These are phyloP conservation scores for Colletotrichum higginsianum DNA, from an alignment of 2,329 filamentous ascomycete species.

Conservation along the genomic window DNA sequence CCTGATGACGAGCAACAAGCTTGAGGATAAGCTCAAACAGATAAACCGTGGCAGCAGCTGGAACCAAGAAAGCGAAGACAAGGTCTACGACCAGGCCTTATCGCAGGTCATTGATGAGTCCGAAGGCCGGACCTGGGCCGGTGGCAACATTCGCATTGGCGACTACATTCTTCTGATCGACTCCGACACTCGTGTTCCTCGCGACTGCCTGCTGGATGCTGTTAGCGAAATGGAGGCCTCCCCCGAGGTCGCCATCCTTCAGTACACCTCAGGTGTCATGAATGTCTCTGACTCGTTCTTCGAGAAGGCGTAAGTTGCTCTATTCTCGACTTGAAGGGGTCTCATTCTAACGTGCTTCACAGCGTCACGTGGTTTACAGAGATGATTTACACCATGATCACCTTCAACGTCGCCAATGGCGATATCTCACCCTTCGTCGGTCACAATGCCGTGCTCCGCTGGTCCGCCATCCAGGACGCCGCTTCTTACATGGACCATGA, in stretches of 20 bases:
- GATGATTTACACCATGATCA: slow-evolving; percentile 81
- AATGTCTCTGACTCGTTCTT: slow-evolving; percentile 81
- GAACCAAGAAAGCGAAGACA: slow-evolving; percentile 58
- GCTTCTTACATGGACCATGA: slow-evolving; percentile 58
- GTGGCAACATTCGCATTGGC: slow-evolving; percentile 69
- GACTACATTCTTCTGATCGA: slow-evolving; percentile 78
- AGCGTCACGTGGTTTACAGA: slow-evolving; percentile 84
- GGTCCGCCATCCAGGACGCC: slow-evolving; percentile 62
- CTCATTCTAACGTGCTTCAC: slow-evolving; percentile 49
- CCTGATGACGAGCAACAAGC: slow-evolving; percentile 66
- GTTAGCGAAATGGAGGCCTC: slow-evolving; percentile 80
- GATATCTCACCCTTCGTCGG: slow-evolving; percentile 84
- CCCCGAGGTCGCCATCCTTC: slow-evolving; percentile 79
- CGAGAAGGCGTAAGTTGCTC: slow-evolving; percentile 67
- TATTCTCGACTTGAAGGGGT: not conserved
- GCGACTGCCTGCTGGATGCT: slow-evolving; percentile 78
- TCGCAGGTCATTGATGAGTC: slow-evolving; percentile 64
- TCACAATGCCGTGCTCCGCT: slow-evolving; percentile 82
- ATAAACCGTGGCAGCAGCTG: slow-evolving; percentile 56
- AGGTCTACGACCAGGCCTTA: slow-evolving; percentile 62
- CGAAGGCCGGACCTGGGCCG: slow-evolving; percentile 68
- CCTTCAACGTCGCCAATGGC: slow-evolving; percentile 78
- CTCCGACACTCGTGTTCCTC: slow-evolving; percentile 78
- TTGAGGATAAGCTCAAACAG: slow-evolving; percentile 66
- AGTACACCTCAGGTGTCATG: slow-evolving; percentile 83